A percentile compares a stretch with the other conserved stretches of the same genome.
Conservation (phyloP, 2,329 filamentous ascomycete species). For the Sphaerulina populicola region DNA sequence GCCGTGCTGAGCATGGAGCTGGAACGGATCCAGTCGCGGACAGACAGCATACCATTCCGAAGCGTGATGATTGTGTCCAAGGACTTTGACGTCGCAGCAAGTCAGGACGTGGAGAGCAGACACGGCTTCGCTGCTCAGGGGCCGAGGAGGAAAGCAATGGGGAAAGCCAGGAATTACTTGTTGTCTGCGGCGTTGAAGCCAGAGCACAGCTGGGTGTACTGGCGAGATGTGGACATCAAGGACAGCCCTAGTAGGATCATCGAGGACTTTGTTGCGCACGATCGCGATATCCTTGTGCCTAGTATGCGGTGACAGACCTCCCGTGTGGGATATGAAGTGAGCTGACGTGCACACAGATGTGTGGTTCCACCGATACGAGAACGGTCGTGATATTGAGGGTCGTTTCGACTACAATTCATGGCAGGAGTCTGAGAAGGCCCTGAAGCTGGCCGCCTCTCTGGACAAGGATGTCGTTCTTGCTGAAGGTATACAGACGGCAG, state of each 20-base stretch:
- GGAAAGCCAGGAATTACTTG: constrained; percentile 82
- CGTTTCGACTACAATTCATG: constrained; percentile 99
- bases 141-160: constrained; percentile 83
- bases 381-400: constrained; percentile 78
- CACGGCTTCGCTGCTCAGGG: constrained; percentile 83
- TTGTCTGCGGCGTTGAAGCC: constrained; percentile 75
- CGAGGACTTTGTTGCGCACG: constrained; percentile 90
- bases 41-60: constrained; percentile 72
- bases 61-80: constrained; percentile 83
- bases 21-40: constrained; percentile 71
- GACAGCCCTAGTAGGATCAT: constrained; percentile 81
- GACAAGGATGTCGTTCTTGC: constrained; percentile 76
- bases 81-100: constrained; percentile 69
- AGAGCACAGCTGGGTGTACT: constrained; percentile 97
- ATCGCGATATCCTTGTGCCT: constrained; percentile 85
- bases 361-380: constrained; percentile 87
- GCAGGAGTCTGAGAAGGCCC: constrained; percentile 82
- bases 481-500: constrained; percentile 53
- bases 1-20: constrained; percentile 79
- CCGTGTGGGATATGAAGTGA: background rate
- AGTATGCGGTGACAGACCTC: constrained; percentile 53
- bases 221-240: constrained; percentile 93
- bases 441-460: constrained; percentile 63
- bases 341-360: constrained; percentile 55
- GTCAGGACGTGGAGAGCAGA: constrained; percentile 71